Base-by-base conservation (phyloP, 129 eudicot genomes). In the Pseudognaphalium luteoalbum region DNA sequence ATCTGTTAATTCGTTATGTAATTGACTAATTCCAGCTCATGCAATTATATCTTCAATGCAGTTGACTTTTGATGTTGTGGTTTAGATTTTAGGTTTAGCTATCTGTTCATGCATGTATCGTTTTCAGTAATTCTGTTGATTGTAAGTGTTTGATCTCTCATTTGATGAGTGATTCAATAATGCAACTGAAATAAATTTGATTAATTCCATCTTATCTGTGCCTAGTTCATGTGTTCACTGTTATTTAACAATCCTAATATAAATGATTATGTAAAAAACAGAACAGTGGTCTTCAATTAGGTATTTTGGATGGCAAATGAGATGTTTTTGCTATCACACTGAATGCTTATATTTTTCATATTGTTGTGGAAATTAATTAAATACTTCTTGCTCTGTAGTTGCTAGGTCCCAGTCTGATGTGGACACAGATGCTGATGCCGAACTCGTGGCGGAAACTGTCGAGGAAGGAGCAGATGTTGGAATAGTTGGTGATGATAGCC, bases 361-460 rank as follows among this genome's bases (percentile, higher is more conserved):
- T 77, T 67, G 63, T 29, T 62, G 59, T 65, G 21, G 44, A 50
- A 37, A 4, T 37, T 12, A 54, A 56, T 71, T 60, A 58, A 39
- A 52, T 34, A 22, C 67, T 68, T 41, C 8, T 78, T 78, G 33
- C 39, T 56, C 60, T 22, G 32, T 67, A 94, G 98, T 91, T 84
- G 98, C 85, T 66, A 89, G 91, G 83, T 87, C 92, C 64, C 96
- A 94, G 76, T 82, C 90, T 25, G 98, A 91, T 56, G 42, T 86
- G 11, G 94, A 89, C 11, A 37, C 85, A 0, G 96, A 87, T 11
- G 85, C 73, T 2, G 82, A 64, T 68, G 83, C 83, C 15, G 79
- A 80, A 65, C 83, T 80, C 56, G 83, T 81, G 17, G 86, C 79
- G 14, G 96, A 86, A 66, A 78, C 85, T 22, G 61, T 81, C 60